Percentiles rank a stretch among this genome's conserved stretches.
These are phyloP conservation scores for Uronychia setigera DNA, from an alignment of 73 alveolate genomes.

Conservation along the genomic window DNA sequence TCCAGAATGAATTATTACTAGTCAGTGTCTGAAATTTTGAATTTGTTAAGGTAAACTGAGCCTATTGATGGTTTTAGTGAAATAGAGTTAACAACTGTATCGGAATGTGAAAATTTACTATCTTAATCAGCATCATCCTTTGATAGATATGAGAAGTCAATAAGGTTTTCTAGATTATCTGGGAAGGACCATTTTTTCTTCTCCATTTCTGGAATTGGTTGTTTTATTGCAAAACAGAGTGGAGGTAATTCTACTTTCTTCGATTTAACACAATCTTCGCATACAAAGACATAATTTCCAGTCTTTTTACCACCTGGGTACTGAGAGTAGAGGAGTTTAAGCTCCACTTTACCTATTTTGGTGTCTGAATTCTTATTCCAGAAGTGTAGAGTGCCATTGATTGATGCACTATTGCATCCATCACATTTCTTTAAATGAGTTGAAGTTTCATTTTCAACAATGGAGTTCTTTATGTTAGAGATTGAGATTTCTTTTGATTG, in stretches of 20 bases:
- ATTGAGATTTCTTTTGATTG: no score
- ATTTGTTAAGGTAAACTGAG: no score
- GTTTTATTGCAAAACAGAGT: neutral
- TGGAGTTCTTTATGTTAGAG: no score
- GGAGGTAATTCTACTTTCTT: neutral
- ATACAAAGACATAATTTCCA: neutral
- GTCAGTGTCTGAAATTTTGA: no score
- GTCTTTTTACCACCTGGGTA: neutral
- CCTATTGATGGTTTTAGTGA: no score
- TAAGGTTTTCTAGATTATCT: neutral
- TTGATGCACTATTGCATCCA: neutral
- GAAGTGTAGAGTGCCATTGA: neutral
- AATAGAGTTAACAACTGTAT: no score
- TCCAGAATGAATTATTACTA: neutral
- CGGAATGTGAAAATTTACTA: no score
- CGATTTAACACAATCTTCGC: neutral
- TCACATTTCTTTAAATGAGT: no score
- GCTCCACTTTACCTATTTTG: neutral
- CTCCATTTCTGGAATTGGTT: neutral
- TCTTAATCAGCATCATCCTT: no score
- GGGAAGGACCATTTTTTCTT: neutral
- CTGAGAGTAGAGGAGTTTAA: neutral
- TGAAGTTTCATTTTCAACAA: no score
- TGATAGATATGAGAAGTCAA: neutral
- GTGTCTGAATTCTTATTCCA: neutral